Conservation (phyloP, 306 rosid species). For the Oemleria cerasiformis region DNA sequence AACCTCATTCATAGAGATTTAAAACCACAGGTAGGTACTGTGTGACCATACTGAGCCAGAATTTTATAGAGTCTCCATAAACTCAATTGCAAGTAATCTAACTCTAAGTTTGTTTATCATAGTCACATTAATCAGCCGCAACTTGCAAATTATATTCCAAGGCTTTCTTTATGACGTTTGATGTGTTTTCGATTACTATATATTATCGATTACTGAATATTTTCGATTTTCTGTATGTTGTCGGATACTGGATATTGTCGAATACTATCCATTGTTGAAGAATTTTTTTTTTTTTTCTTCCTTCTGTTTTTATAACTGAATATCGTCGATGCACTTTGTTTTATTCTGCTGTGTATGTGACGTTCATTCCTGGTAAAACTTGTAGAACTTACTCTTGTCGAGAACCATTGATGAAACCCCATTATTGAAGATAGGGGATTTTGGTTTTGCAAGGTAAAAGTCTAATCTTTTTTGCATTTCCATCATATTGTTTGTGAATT, state of each 20-base stretch:
- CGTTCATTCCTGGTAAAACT: slow-evolving; percentile 23
- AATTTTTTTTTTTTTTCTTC: background rate
- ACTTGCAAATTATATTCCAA: slow-evolving; percentile 6
- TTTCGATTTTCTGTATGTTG: background rate
- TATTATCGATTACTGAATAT: background rate
- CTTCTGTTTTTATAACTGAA: background rate
- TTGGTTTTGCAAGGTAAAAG: slow-evolving; percentile 91
- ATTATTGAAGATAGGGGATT: slow-evolving; percentile 87
- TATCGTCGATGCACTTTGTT: background rate
- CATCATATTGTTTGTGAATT: background rate
- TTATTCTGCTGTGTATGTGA: slow-evolving; percentile 19
- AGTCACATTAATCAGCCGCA: background rate
- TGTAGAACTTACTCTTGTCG: slow-evolving; percentile 88
- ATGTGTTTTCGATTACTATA: background rate
- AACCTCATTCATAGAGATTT: slow-evolving; percentile 95
- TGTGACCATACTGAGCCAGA: background rate
- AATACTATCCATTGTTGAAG: background rate
- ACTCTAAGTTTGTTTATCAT: background rate
- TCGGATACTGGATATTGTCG: background rate
- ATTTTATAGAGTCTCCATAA: background rate
- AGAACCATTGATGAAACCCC: slow-evolving; percentile 41
- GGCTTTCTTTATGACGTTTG: background rate
- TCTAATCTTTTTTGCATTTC: background rate
- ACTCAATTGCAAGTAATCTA: background rate
- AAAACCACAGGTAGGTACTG: slow-evolving; percentile 76